Percentiles rank a stretch among this genome's conserved stretches.
phyloP scores from a whole-genome alignment of 129 eudicot species.

The Helianthus tuberosus region DNA sequence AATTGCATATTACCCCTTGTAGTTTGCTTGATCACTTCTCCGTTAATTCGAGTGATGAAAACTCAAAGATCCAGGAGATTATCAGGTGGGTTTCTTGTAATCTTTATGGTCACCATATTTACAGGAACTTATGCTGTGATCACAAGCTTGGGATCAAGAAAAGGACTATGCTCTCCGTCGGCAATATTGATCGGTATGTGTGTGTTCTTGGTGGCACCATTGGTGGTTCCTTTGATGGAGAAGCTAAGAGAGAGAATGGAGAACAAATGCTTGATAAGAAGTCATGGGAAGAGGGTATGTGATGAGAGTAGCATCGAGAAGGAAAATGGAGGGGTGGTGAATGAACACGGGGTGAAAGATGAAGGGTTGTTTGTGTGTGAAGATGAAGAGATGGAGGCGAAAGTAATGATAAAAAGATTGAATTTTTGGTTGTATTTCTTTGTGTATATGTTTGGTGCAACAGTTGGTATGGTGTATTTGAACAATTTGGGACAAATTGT shows the following conservation, averaged over 20 bases:
- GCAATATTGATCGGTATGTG: conserved; percentile 43
- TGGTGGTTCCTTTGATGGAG: conserved; percentile 66
- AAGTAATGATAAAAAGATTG: conserved; percentile 57
- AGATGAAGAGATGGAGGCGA: conserved; percentile 54
- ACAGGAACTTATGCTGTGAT: conserved; percentile 71
- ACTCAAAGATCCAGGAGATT: conserved; percentile 41
- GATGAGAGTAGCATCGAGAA: conserved; percentile 31
- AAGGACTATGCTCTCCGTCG: conserved; percentile 15
- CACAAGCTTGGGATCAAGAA: conserved; percentile 41
- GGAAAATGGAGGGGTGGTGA: conserved; percentile 17
- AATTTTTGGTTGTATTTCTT: conserved; percentile 90
- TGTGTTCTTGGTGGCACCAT: conserved; percentile 54
- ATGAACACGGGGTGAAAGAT: conserved; percentile 34
- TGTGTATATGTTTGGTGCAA: conserved; percentile 82
- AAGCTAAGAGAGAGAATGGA: conserved; percentile 44
- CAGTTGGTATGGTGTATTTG: conserved; percentile 83
- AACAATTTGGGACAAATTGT: conserved; percentile 92
- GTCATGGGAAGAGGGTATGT: conserved; percentile 36
- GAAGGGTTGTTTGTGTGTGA: conserved; percentile 14
- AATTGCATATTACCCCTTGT: conserved; percentile 69
- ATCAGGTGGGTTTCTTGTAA: conserved; percentile 47
- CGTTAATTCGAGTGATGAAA: conserved; percentile 40
- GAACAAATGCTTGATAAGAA: conserved; percentile 58
- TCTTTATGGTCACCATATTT: conserved; percentile 53
- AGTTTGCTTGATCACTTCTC: conserved; percentile 50